These are phyloP conservation scores for Scutellaria minor DNA, from an alignment of 257 asterid species.

Conservation along the genomic window DNA sequence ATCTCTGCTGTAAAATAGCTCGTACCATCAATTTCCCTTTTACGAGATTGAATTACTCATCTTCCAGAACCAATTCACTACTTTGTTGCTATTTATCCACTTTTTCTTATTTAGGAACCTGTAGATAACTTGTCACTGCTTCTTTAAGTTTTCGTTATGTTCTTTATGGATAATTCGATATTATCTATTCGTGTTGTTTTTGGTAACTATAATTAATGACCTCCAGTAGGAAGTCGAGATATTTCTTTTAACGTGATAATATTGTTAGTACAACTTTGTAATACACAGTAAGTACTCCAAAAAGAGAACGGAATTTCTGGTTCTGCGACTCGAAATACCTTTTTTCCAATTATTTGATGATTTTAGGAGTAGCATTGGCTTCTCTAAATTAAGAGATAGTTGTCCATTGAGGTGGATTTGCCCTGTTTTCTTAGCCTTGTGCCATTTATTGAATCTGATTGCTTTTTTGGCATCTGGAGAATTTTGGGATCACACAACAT, in stretches of 20 bases:
- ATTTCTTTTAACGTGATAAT: neutral
- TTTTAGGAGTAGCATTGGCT: slow-evolving; percentile 3
- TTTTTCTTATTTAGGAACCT: neutral
- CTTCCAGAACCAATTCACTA: neutral
- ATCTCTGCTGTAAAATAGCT: neutral
- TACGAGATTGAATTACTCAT: neutral
- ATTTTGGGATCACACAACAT: neutral
- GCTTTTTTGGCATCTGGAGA: neutral
- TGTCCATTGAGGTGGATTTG: neutral
- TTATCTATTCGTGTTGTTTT: neutral
- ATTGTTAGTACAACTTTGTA: neutral
- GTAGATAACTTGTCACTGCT: neutral
- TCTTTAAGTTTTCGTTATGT: slow-evolving; percentile 1
- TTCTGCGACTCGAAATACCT: neutral
- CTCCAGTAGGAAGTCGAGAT: neutral
- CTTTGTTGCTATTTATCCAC: neutral
- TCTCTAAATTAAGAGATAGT: neutral
- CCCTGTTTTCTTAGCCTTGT: neutral
- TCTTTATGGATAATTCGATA: neutral
- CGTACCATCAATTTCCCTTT: neutral
- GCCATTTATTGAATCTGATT: no score
- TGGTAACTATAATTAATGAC: neutral
- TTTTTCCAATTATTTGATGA: neutral
- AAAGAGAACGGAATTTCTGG: neutral
- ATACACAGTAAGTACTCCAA: neutral